Conservation (phyloP, 176 grass and related monocot genomes). For the Eragrostis nindensis region DNA sequence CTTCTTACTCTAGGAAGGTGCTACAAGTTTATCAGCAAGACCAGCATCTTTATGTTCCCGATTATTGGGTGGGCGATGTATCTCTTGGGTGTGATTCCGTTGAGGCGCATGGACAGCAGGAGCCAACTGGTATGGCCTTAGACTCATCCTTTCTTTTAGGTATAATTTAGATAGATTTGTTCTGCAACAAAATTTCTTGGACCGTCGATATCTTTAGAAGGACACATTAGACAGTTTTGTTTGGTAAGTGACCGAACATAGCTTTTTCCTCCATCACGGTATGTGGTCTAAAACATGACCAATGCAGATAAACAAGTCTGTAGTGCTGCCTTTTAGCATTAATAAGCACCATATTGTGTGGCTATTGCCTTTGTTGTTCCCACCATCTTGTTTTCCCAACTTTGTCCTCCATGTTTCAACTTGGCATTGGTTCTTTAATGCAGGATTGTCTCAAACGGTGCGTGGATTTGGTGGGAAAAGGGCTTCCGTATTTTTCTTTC, state of each 20-base stretch:
- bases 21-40: constrained; percentile 99
- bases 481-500: constrained; percentile 98
- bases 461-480: constrained; percentile 72
- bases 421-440: constrained; percentile 11
- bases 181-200: constrained; percentile 1
- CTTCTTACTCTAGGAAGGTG: constrained; percentile 80
- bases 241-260: neutral
- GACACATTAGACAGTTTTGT: neutral
- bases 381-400: constrained; percentile 15
- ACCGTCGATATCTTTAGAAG: neutral
- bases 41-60: constrained; percentile 89
- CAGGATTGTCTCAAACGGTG: constrained; percentile 96
- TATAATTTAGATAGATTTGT: neutral
- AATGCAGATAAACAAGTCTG: neutral
- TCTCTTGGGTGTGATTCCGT: constrained; percentile 88
- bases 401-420: constrained; percentile 8
- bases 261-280: neutral
- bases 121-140: constrained; percentile 81
- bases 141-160: neutral
- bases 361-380: neutral
- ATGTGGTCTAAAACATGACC: neutral
- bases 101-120: constrained; percentile 84
- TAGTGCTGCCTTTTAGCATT: constrained; percentile 9
- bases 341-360: neutral
- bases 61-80: constrained; percentile 99